A percentile compares a stretch with the other conserved stretches of the same genome.
Evolutionary conservation across 192 early-diverging fungal genomes (phyloP).

Genomic region (Linnemannia exigua): DNA sequence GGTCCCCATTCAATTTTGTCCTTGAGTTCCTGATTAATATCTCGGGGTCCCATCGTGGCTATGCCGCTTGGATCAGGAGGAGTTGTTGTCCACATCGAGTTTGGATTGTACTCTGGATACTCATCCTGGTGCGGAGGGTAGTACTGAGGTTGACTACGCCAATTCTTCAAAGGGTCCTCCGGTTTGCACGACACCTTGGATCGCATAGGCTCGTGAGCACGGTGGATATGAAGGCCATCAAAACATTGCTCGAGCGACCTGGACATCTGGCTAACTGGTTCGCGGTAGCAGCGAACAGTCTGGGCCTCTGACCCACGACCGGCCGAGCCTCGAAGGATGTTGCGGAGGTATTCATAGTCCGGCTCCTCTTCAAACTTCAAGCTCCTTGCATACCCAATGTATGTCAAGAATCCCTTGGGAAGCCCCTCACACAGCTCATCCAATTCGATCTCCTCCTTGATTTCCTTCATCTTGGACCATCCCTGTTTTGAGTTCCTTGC

Average conservation of each 20-base stretch:
- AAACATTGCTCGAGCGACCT: constrained; percentile 24
- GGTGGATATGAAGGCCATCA: constrained; percentile 33
- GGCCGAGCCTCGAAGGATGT: constrained; percentile 38
- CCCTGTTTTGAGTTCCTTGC: constrained; percentile 86
- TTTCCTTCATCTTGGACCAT: constrained; percentile 90
- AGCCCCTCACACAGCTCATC: constrained; percentile 83
- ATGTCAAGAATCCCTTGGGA: constrained; percentile 79
- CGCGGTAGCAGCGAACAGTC: constrained; percentile 40
- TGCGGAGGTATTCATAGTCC: constrained; percentile 80
- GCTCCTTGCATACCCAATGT: constrained; percentile 78
- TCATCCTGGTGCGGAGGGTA: constrained; percentile 18
- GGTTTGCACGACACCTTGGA: constrained; percentile 6
- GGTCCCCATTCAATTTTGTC: constrained; percentile 48
- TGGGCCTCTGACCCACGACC: constrained; percentile 48
- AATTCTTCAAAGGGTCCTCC: constrained; percentile 32
- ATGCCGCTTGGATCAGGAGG: constrained; percentile 24
- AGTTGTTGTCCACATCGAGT: constrained; percentile 42
- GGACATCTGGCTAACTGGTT: neutral
- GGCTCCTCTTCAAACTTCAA: constrained; percentile 84
- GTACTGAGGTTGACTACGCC: constrained; percentile 34
- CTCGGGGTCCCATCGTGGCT: neutral
- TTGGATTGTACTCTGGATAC: constrained; percentile 34
- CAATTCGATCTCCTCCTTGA: constrained; percentile 82
- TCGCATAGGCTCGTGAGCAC: constrained; percentile 18
- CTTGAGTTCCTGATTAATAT: constrained; percentile 24